Conservation (phyloP, 371 early-diverging fungal genomes). For the Dinochytrium kinnereticum region DNA sequence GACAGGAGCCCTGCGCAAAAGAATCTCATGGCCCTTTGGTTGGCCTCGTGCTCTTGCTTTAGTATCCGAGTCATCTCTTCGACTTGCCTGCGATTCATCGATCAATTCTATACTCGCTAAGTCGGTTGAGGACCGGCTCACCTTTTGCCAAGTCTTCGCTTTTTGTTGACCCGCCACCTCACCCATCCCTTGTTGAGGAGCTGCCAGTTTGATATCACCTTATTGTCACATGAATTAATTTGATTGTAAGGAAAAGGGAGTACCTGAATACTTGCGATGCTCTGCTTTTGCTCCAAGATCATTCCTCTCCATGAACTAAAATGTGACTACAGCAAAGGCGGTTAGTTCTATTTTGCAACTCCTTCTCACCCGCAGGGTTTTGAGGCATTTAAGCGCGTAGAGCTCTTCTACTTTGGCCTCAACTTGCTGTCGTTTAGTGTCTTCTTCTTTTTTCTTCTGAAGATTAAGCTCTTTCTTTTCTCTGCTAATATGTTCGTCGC, state of each 20-base stretch:
- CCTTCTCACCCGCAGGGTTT: background rate
- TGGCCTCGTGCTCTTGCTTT: conserved; percentile 4
- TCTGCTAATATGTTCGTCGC: background rate
- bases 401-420: background rate
- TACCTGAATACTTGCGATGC: background rate
- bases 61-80: background rate
- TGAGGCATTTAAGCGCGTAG: background rate
- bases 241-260: background rate
- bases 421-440: background rate
- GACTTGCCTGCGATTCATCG: background rate
- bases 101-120: background rate
- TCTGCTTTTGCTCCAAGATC: background rate
- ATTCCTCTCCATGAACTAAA: background rate
- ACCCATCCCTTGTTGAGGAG: background rate
- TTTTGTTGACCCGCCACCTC: background rate
- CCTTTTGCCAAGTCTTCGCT: background rate
- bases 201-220: background rate
- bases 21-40: background rate
- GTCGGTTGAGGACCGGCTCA: too few relatives aligned
- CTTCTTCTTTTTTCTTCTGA: background rate
- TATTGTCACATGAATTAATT: background rate
- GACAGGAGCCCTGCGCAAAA: background rate
- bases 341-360: too few relatives aligned
- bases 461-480: background rate
- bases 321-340: background rate